phyloP scores from a whole-genome alignment of 768 basidiomycete genomes.

The Tephrocybe sp. region DNA sequence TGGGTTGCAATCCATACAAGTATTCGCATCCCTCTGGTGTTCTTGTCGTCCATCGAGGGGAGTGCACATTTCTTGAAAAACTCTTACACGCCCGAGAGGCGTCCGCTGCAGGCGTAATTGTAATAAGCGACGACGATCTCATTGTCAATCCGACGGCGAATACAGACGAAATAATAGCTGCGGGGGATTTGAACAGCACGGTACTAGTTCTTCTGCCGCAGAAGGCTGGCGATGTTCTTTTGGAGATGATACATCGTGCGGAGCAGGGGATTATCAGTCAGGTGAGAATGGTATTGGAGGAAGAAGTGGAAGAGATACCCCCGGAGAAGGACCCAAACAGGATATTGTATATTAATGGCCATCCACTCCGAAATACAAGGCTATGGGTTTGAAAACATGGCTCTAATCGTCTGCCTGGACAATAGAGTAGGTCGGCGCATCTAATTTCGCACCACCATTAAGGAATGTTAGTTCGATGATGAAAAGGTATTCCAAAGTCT shows the following conservation, averaged over 20 bases:
- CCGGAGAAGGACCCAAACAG: conserved; percentile 36
- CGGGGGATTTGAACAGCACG: conserved; percentile 58
- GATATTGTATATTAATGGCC: conserved; percentile 75
- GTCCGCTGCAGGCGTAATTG: conserved; percentile 77
- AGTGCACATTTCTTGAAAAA: conserved; percentile 89
- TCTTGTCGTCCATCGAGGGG: conserved; percentile 71
- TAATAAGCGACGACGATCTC: conserved; percentile 63
- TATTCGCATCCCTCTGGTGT: conserved; percentile 48
- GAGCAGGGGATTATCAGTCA: conserved; percentile 47
- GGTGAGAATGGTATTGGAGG: conserved; percentile 52
- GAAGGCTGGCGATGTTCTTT: conserved; percentile 51
- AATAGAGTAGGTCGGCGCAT: conserved; percentile 89
- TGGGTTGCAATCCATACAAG: conserved; percentile 62
- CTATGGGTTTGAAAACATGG: conserved; percentile 48
- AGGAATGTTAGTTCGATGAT: conserved; percentile 82
- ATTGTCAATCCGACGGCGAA: conserved; percentile 69
- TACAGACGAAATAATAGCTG: conserved; percentile 50
- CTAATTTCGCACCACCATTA: conserved; percentile 73
- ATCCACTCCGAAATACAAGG: conserved; percentile 75
- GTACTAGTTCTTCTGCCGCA: conserved; percentile 60
- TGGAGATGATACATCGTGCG: conserved; percentile 54
- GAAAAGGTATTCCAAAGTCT: conserved; percentile 91
- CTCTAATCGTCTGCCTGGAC: conserved; percentile 68
- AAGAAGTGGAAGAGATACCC: conserved; percentile 25
- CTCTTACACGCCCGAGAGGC: conserved; percentile 64